Evolutionary conservation across 2,329 filamentous ascomycete genomes (phyloP), one percentile per base, ranked within the genome.

Genomic region (Diaporthe sp.): DNA sequence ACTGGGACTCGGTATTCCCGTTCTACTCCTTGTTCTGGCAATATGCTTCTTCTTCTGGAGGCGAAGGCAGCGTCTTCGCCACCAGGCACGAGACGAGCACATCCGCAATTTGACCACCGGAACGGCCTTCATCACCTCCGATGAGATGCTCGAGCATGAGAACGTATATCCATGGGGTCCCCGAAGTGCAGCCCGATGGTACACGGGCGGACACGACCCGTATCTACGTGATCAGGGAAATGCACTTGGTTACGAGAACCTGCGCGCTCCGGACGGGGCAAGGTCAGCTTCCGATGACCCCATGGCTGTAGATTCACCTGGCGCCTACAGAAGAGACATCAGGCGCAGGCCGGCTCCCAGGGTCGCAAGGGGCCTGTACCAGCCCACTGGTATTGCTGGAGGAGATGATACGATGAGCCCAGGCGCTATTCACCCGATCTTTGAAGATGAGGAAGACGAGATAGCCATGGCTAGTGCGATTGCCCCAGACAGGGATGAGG

Each of bases 1-100:
- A 0, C 81, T 95, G 1, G 92, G 93, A 1, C 82, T 95, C 1
- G 93, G 92, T 1, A 80, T 93, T 1, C 84, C 89, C 0, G 84
- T 89, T 1, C 79, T 91, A 3, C 76, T 91, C 0, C 83, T 88
- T 0, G 77, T 88, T 2, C 34, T 90, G 1, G 78, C 78, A 8
- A 17, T 78, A 13, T 72, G 89, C 28, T 87, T 84, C 73, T 85
- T 89, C 72, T 87, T 88, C 75, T 90, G 88, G 74, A 86, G 84
- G 44, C 85, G 86, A n/a, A 87, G 87, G 77, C 86, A 87, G 19
- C 81, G 78, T 13, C 73, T 78, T 22, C 83, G 81, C 44, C 84
- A 82, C 31, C 82, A 79, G 5, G 79, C 79, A 17, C 83, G 85
- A 9, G 86, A 91, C 55, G 84, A 87, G 4, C 69, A 75, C 28